phyloP scores from a whole-genome alignment of 305 asterid genomes.

The Striga hermonthica region DNA sequence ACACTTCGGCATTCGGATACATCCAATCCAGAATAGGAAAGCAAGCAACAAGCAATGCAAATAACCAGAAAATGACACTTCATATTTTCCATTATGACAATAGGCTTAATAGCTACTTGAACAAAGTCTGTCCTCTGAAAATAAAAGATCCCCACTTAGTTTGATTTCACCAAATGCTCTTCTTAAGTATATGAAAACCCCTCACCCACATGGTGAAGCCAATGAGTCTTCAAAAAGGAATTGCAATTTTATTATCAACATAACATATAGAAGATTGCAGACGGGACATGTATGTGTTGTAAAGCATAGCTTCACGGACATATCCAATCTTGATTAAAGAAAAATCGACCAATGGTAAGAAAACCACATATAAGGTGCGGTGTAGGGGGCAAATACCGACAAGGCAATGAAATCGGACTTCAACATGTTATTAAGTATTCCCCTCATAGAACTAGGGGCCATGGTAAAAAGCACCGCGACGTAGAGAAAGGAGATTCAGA shows the following conservation, averaged over 20 bases:
- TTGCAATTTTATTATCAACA: conserved; percentile 9
- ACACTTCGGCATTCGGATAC: conserved; percentile 26
- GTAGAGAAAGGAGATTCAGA: neutral
- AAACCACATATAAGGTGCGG: neutral
- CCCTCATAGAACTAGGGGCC: conserved; percentile 18
- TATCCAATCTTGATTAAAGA: neutral
- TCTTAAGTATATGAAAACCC: conserved; percentile 9
- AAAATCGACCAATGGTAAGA: neutral
- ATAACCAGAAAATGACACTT: conserved; percentile 14
- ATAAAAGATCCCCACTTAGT: neutral
- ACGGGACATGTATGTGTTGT: neutral
- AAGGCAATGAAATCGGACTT: conserved; percentile 10
- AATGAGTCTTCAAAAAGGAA: conserved; percentile 2
- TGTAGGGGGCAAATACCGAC: conserved; percentile 15
- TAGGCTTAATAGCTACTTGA: conserved; percentile 7
- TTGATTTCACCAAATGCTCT: conserved; percentile 5
- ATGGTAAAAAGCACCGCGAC: conserved; percentile 5
- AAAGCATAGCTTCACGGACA: conserved; percentile 9
- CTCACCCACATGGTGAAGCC: conserved; percentile 14
- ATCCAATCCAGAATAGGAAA: conserved; percentile 22
- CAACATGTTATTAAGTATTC: neutral
- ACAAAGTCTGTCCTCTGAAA: neutral
- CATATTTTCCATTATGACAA: conserved; percentile 4
- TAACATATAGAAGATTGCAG: neutral
- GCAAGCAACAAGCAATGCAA: conserved; percentile 13